Evolutionary conservation across 495 filamentous ascomycete species (phyloP), one percentile per base, ranked within the genome.

Genomic region (Penicillium waksmanii): DNA sequence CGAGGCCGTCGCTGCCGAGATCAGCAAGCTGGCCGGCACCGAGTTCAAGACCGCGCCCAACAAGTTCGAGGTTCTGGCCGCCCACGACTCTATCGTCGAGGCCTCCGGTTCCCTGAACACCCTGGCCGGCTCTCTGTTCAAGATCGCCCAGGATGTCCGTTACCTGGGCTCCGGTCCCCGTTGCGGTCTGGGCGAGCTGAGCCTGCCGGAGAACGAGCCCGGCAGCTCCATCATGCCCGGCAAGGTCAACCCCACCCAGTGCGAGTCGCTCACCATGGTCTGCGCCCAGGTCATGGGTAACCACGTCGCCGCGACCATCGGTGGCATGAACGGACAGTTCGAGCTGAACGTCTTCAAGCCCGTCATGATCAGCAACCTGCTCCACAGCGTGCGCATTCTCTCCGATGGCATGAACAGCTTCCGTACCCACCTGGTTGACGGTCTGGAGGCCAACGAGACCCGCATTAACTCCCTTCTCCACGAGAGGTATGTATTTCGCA

Each of bases 271-370:
- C 73, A 98, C 95, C 61, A 98, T 98, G 95, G 76, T 98, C 55
- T 97, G 93, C 80, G 85, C 92, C 3, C 95, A 98, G 75, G 96
- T 98, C 36, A 96, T 98, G 84, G 95, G 95, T 65, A 98, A 98
- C 82, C 87, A 98, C 74, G 88, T 89, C 46, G 91, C 95, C 33
- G 84, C 90, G 47, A 97, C 94, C 18, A 87, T 98, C 53, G 90
- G 92, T 58, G 95, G 94, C 66, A 96, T 96, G 83, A 96, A 94
- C 79, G 95, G 95, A 56, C 96, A 98, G 79, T 98, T 98, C 68
- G 95, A 98, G 74, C 85, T 98, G 65, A 98, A 98, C 75, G 95
- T 98, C 47, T 98, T 97, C 86, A 98, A 98, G 84, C 95, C 95
- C 34, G 83, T 97, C 44, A 82, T 98, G 68, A 98, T 98, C 79